Evolutionary conservation across 2,329 filamentous ascomycete species (phyloP).

Genomic region (Teratosphaeria destructans): DNA sequence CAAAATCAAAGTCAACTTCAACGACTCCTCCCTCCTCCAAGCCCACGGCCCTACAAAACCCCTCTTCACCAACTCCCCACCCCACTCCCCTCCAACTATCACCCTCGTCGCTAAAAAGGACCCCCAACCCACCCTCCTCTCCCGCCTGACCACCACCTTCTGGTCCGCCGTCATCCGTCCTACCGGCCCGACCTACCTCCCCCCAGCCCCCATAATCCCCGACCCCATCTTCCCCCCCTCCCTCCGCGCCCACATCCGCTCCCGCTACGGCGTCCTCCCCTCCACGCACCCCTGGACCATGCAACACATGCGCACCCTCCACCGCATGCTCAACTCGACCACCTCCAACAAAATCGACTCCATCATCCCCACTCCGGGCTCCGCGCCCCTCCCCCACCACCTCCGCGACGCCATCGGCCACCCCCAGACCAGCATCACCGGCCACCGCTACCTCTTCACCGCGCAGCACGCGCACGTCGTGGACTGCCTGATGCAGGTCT

Average conservation of each 20-base stretch:
- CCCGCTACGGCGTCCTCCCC: slow-evolving; percentile 25
- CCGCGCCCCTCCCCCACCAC: slow-evolving; percentile 9
- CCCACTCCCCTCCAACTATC: not conserved
- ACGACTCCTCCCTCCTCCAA: slow-evolving; percentile 15
- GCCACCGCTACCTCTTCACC: slow-evolving; percentile 15
- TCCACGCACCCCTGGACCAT: slow-evolving; percentile 24
- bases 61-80: not conserved
- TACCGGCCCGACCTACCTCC: slow-evolving; percentile 10
- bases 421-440: slow-evolving; percentile 8
- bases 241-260: slow-evolving; percentile 19
- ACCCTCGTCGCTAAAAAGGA: slow-evolving; percentile 2
- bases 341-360: slow-evolving; percentile 14
- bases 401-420: slow-evolving; percentile 10
- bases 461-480: slow-evolving; percentile 20
- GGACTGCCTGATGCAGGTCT: slow-evolving; percentile 20
- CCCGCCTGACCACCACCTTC: slow-evolving; percentile 6
- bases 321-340: slow-evolving; percentile 26
- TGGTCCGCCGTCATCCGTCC: slow-evolving; percentile 20
- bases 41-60: not conserved
- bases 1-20: slow-evolving; percentile 27
- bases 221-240: slow-evolving; percentile 6
- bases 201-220: slow-evolving; percentile 4
- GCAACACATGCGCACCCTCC: slow-evolving; percentile 26
- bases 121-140: not conserved
- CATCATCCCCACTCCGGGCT: slow-evolving; percentile 16